Evolutionary conservation across 352 stramenopile genomes (phyloP).

Genomic region (Pythium coloratum): DNA sequence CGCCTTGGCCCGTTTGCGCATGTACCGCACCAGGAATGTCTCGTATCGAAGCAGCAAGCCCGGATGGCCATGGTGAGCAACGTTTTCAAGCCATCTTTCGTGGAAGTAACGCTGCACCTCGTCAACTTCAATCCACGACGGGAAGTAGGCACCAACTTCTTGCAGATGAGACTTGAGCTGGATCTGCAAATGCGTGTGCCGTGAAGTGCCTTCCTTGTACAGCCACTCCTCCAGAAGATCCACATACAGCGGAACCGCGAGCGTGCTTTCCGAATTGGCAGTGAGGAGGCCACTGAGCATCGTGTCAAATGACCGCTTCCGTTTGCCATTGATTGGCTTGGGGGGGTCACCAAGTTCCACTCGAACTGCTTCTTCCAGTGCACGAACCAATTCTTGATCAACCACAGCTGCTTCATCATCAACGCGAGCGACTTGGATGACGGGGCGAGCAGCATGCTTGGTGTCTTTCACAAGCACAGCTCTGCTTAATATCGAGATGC

Average conservation of each 20-base stretch:
- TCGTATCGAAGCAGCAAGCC: slow-evolving; percentile 63
- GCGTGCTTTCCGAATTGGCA: neutral
- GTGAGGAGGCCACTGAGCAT: slow-evolving; percentile 6
- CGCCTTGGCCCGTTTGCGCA: slow-evolving; percentile 33
- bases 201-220: slow-evolving; percentile 41
- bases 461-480: slow-evolving; percentile 43
- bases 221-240: slow-evolving; percentile 57
- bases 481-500: slow-evolving; percentile 39
- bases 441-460: slow-evolving; percentile 20
- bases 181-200: slow-evolving; percentile 43
- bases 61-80: slow-evolving; percentile 34
- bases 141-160: slow-evolving; percentile 39
- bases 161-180: slow-evolving; percentile 38
- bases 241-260: slow-evolving; percentile 50
- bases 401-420: slow-evolving; percentile 14
- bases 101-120: slow-evolving; percentile 39
- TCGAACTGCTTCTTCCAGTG: slow-evolving; percentile 30
- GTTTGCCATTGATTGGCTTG: neutral
- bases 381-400: slow-evolving; percentile 26
- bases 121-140: slow-evolving; percentile 44
- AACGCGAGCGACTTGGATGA: slow-evolving; percentile 23
- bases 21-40: slow-evolving; percentile 44
- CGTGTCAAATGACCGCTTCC: slow-evolving; percentile 20
- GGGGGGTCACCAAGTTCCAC: slow-evolving; percentile 14
- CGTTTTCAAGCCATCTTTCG: slow-evolving; percentile 38